Conservation (phyloP, 73 alveolate genomes). For the Paramecium primaurelia region DNA sequence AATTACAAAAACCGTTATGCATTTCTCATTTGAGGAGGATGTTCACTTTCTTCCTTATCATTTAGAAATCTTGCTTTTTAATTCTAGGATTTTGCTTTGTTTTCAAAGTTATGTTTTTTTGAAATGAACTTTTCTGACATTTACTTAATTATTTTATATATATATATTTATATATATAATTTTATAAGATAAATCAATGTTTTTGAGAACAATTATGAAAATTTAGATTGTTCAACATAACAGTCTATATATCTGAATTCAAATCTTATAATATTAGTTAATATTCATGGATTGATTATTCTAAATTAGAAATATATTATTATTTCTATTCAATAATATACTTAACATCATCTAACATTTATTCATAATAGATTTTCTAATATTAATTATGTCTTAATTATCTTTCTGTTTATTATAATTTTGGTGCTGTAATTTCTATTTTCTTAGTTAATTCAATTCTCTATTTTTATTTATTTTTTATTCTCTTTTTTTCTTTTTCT, state of each 20-base stretch:
- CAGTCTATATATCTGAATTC: background rate
- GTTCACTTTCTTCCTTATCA: background rate
- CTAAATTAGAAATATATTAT: background rate
- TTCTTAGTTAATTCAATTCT: background rate
- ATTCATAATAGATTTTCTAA: background rate
- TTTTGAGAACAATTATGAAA: background rate
- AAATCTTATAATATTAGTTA: background rate
- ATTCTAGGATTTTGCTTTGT: background rate
- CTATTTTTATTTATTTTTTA: background rate
- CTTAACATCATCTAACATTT: background rate
- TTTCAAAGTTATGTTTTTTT: background rate
- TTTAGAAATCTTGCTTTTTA: background rate
- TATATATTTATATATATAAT: background rate
- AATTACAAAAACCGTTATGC: slow-evolving; percentile 46
- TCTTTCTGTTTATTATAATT: background rate
- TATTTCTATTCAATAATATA: background rate
- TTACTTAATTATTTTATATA: background rate
- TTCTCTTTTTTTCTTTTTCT: background rate
- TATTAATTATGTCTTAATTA: background rate
- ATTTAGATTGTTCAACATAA: background rate
- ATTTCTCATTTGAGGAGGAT: slow-evolving; percentile 12
- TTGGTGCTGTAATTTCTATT: background rate
- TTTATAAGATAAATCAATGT: background rate
- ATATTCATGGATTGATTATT: background rate
- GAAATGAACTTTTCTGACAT: background rate